Evolutionary conservation across 768 basidiomycete species (phyloP).

Genomic region (Artomyces pyxidatus): DNA sequence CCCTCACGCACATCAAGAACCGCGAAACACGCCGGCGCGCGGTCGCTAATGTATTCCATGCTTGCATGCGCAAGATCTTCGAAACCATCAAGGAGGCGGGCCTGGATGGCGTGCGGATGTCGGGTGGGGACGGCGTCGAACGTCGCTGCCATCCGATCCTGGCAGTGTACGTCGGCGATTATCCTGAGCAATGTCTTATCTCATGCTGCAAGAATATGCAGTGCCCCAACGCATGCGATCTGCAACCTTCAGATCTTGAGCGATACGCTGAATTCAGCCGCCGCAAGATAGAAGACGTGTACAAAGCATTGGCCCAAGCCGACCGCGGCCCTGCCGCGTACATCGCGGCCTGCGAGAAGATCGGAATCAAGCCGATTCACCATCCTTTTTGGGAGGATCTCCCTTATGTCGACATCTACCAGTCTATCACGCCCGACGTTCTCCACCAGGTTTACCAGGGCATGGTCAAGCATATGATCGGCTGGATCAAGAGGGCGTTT

Average conservation of each 20-base stretch:
- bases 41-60: constrained; percentile 20
- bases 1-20: constrained; percentile 15
- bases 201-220: too few species aligned
- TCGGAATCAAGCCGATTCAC: background rate
- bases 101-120: constrained; percentile 8
- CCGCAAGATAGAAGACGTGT: too few species aligned
- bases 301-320: too few species aligned
- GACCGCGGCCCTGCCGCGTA: background rate
- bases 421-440: constrained; percentile 9
- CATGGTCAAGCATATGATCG: background rate
- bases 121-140: constrained; percentile 15
- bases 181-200: constrained; percentile 21
- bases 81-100: constrained; percentile 12
- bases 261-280: too few species aligned
- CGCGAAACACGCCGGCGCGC: constrained; percentile 15
- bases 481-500: background rate
- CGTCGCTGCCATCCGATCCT: constrained; percentile 19
- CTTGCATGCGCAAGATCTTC: constrained; percentile 11
- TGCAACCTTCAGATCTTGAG: too few species aligned
- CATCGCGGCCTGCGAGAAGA: background rate
- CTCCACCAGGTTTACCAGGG: constrained; percentile 8
- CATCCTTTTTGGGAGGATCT: constrained; percentile 10
- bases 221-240: too few species aligned
- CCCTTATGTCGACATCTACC: constrained; percentile 4
- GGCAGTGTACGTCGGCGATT: constrained; percentile 17